Base-by-base conservation (phyloP, 1,139 yeast genomes). In the Candida frijolesensis region DNA sequence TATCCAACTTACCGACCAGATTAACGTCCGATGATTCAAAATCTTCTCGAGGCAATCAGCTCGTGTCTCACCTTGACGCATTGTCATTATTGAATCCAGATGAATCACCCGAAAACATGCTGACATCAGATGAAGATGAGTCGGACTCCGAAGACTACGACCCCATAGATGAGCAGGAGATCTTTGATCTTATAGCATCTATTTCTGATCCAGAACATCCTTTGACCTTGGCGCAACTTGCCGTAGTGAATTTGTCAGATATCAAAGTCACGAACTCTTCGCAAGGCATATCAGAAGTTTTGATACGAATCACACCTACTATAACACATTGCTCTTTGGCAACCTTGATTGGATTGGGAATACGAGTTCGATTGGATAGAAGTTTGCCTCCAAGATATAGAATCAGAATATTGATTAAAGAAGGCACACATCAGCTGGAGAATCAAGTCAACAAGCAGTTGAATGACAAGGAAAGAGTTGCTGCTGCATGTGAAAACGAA, bases 141-240 rank as follows among this genome's bases (percentile, higher is more conserved):
- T 51, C 42, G 7, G 42, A 38, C n/a, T 15, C 42, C 11, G 86
- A 79, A 43, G 79, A 68, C 2, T 76, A 70, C 37, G 96, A 89
- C 35, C 83, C 82, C 3, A 84, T 94, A 41, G 99, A 94, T 64
- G 70, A 91, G 6, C 81, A 76, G 56, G 81, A 76, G 51, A 76
- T 78, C 11, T 79, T 74, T 54, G 89, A 76, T 56, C 75, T 94
- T 50, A 89, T 94, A 4, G 83, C 97, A 2, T 80, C 89, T 27
- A 94, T 95, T 22, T 89, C 96, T 0, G 99, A 95, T 65, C 99
- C 99, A 2, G 99, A 95, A 63, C 99, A 95, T 66, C 99, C 99
- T 0, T 74, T 95, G 41, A 88, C 97, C 0, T 75, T 95, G 52
- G 99, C 97, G 0, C 99, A 95, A 67, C 77, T 95, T 15, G 95